A percentile compares a stretch with the other conserved stretches of the same genome.
Conservation (phyloP, 495 filamentous ascomycete genomes). For the Penicillium parvum region DNA sequence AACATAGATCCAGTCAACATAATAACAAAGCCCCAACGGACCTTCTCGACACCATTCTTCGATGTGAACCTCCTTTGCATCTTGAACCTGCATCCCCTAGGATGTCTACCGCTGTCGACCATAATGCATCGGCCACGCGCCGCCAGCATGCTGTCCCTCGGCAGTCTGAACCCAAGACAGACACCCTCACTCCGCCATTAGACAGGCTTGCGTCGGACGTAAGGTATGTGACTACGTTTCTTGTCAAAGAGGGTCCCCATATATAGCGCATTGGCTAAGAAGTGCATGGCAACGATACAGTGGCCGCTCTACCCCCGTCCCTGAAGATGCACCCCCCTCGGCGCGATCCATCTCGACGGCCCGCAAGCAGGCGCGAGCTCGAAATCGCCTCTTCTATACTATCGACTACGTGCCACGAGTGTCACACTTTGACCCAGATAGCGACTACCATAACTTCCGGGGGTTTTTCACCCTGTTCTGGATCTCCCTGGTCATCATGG, state of each 20-base stretch:
- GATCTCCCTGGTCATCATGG: slow-evolving; percentile 96
- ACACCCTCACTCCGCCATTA: slow-evolving; percentile 20
- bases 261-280: too few species aligned
- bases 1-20: slow-evolving; percentile 4
- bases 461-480: slow-evolving; percentile 98
- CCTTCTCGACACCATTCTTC: slow-evolving; percentile 1
- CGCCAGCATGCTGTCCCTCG: slow-evolving; percentile 32
- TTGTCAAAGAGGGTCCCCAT: too few species aligned
- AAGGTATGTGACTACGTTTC: slow-evolving; percentile 24
- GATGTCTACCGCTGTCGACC: slow-evolving; percentile 36
- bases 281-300: slow-evolving; percentile 48
- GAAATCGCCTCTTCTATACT: slow-evolving; percentile 88
- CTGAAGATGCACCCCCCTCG: slow-evolving; percentile 87
- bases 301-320: slow-evolving; percentile 82
- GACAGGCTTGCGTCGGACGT: slow-evolving; percentile 26
- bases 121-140: slow-evolving; percentile 24
- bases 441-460: slow-evolving; percentile 89
- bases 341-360: slow-evolving; percentile 78
- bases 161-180: slow-evolving; percentile 21
- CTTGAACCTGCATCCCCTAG: slow-evolving; percentile 13
- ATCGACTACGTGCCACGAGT: slow-evolving; percentile 90
- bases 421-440: slow-evolving; percentile 91
- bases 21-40: slow-evolving; percentile 8
- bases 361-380: slow-evolving; percentile 78
- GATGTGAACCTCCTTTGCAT: slow-evolving; percentile 21